Base-by-base conservation (phyloP, 192 early-diverging fungal genomes). In the Phlyctochytrium bullatum region DNA sequence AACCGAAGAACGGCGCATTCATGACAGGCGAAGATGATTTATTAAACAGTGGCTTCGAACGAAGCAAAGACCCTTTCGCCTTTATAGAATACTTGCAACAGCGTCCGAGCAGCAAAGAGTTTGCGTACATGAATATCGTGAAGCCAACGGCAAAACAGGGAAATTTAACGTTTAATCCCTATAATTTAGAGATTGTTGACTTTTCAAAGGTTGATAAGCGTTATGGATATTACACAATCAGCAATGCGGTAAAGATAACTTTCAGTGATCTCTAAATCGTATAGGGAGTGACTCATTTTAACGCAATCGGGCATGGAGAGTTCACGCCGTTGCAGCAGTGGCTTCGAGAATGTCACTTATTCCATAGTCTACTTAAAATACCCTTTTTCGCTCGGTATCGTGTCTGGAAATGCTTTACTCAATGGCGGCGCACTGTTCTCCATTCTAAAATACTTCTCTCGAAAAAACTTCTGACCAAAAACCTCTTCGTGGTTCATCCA, bases 301-400 rank as follows among this genome's bases (percentile, higher is more conserved):
- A 69, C 40, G 63, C 61, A 35, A 25, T 27, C 12, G 74, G 77
- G 40, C 69, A 65, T n/a, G 67, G 65, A 25, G 40, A 57, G 6
- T 80, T 81, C 60, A 80, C 79, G 3, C 78, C 78, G 3, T 51
- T 81, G 16, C 57, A 68, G 12, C 78, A 81, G 53, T 81, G 77
- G 78, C 36, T 72, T 17, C 64, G 79, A 57, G 79, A 81, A 69
- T 74, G 73, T 53, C 24, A 67, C 20, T 52, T 80, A 2, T 81
- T 76, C 52, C 54, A 81, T 50, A 65, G 36, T 23, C 61, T 81
- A 17, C 54, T 81, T 24, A 70, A 81, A 47, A 80, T 81, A 4
- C 72, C 78, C 34, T 81, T 81, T 40, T 81, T 81, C 59, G 54
- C 62, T 12, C 52, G 71, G 17, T 81, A 81, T 69, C 47, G 79